A percentile compares a stretch with the other conserved stretches of the same genome.
phyloP scores from a whole-genome alignment of 768 basidiomycete genomes.

The Naganishia friedmannii region DNA sequence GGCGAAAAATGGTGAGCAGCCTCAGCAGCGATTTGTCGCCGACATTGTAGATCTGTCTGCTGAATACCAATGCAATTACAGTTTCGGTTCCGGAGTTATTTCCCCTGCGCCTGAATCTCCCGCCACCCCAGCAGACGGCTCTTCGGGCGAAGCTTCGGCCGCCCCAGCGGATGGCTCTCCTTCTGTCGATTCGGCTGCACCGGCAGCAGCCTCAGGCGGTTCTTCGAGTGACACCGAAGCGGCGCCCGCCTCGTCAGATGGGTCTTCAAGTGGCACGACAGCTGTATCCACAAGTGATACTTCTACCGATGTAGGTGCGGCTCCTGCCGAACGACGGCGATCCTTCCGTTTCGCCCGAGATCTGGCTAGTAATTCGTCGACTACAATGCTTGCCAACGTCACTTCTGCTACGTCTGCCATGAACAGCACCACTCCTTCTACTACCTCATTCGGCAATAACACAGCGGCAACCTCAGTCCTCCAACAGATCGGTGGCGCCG shows the following conservation, averaged over 20 bases:
- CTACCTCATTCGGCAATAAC: background rate
- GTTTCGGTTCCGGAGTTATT: background rate
- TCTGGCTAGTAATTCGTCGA: slow-evolving; percentile 25
- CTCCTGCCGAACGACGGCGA: slow-evolving; percentile 30
- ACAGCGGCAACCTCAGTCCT: background rate
- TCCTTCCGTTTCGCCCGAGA: slow-evolving; percentile 55
- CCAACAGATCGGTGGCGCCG: background rate
- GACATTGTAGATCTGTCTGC: too few relatives aligned
- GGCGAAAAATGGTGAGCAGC: slow-evolving; percentile 1
- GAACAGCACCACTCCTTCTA: background rate
- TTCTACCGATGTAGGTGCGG: too few relatives aligned
- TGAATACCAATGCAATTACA: too few relatives aligned
- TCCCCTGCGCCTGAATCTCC: background rate
- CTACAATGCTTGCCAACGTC: slow-evolving; percentile 12
- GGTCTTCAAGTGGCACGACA: background rate
- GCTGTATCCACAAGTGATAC: background rate
- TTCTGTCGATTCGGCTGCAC: background rate
- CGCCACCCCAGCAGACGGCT: background rate
- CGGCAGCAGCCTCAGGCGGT: background rate
- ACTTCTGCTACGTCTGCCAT: background rate
- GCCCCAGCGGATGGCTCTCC: background rate
- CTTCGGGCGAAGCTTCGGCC: background rate
- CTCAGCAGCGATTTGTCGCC: too few relatives aligned
- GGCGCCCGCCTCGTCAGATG: background rate
- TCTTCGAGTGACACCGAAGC: background rate